Evolutionary conservation across 1,139 yeast genomes (phyloP), one percentile per base, ranked within the genome.

Genomic region (Debaryomycetaceae sp.): DNA sequence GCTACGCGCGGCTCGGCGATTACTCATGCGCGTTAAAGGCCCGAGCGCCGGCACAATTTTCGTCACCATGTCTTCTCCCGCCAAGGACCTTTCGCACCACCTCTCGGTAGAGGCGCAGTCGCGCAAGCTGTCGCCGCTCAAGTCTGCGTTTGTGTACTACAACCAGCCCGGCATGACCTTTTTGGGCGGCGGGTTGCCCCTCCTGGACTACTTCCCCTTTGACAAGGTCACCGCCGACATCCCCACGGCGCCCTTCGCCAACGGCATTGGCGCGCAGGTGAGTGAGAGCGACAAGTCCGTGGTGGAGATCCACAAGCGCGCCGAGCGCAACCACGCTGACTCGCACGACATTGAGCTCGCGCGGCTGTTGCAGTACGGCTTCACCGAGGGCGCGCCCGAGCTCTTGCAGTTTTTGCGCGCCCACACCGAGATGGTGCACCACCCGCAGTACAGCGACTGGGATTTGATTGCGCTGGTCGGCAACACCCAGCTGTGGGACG

Each of bases 161-260:
- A 65, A 67, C 28, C 71, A 75, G 43, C 95, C 95, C 27, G 77
- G 80, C 32, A 69, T 91, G 53, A 78, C 89, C 35, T 88, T 88
- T 51, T 75, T 91, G 40, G 98, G 96, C 34, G 98, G 98, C 43
- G 98, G 98, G 5, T 73, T 91, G 46, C 98, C 98, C 13, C 63
- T 85, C 49, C 65, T 96, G 13, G 89, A 82, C 44, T 82, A 83
- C 56, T 91, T 91, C 72, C 98, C 98, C 31, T 85, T 89, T 73
- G 86, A 85, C 49, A 75, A 75, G 44, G 53, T 88, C 32, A 54
- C 69, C 16, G 80, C 83, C 17, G 78, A 78, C 36, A 65, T 88
- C 4, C 94, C 95, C 37, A 69, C 75, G 16, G 83, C 91, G 23
- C 88, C 94, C 2, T 86, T 86, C 50, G 49, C 63, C 8, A 63